These are phyloP conservation scores for Botrytis deweyae DNA, from an alignment of 2,329 filamentous ascomycete species.

Conservation along the genomic window DNA sequence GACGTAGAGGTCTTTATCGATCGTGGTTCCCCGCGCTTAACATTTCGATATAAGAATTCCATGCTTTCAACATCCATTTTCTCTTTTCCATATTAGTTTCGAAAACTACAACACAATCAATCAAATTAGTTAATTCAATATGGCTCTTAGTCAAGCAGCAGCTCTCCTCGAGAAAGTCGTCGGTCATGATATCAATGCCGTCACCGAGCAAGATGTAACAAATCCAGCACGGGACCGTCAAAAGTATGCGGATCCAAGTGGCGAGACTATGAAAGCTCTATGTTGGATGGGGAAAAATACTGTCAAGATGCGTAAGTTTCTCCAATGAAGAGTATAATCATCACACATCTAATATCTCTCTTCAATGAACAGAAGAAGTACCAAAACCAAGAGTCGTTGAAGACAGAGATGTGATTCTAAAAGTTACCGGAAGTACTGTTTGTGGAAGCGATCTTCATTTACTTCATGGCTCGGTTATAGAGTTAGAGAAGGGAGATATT, in stretches of 20 bases:
- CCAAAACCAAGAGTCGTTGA: constrained; percentile 73
- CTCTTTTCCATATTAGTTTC: not conserved
- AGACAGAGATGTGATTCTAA: constrained; percentile 74
- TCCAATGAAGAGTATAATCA: not conserved
- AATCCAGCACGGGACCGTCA: constrained; percentile 56
- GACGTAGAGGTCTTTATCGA: constrained; percentile 6
- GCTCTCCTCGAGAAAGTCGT: constrained; percentile 63
- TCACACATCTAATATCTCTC: not conserved
- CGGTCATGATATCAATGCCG: constrained; percentile 65
- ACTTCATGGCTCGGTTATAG: constrained; percentile 43
- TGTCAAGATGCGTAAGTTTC: constrained; percentile 60
- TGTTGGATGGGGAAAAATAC: constrained; percentile 80
- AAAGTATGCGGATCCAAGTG: constrained; percentile 50
- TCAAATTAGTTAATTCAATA: constrained; percentile 38
- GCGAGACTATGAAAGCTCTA: constrained; percentile 74
- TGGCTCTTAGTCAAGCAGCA: constrained; percentile 66
- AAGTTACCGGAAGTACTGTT: constrained; percentile 55
- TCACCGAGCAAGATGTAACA: constrained; percentile 66
- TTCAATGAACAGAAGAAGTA: constrained; percentile 51
- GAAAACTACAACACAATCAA: not conserved
- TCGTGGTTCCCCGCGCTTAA: not conserved
- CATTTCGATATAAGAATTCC: not conserved
- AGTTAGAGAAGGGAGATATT: constrained; percentile 53
- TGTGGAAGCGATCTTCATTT: constrained; percentile 43
- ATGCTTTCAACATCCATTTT: not conserved